Base-by-base conservation (phyloP, 106 monocot genomes). In the Triglochin maritima region DNA sequence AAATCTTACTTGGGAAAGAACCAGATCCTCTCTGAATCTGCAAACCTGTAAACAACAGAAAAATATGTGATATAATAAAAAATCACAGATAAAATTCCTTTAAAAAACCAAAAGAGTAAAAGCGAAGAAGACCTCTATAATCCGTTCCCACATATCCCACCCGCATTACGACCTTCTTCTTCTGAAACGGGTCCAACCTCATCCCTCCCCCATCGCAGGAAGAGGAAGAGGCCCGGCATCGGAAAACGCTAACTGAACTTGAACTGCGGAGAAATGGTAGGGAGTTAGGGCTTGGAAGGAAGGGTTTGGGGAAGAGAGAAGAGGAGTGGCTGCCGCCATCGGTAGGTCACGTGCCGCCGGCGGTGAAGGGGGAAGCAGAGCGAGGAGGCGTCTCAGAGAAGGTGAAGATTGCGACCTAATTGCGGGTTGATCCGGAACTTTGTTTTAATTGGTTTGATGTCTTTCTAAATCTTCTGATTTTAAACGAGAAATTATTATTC, bases 161-260 rank as follows among this genome's bases (percentile, higher is more conserved):
- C 59, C 90, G 83, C 87, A 90, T 82, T 3, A 85, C 85, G 41
- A 95, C 87, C 84, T 87, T 95, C 85, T 90, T 95, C 87, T 95
- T 95, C 50, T 83, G 87, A 16, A 81, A 82, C 4, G 94, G 69
- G 41, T 90, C 83, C 94, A 87, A 95, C 47, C 75, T 66, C 71
- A 46, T 59, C 54, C 62, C 78, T 47, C 15, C 75, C 7, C 16
- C 9, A 3, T 60, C 74, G 12, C 45, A 66, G 12, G 51, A 42
- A 4, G 51, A 41, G 49, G 66, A 50, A 41, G 17, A 9, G 14
- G 65, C 11, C 52, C 11, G 52, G 9, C 9, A 52, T 6, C 52
- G 11, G 52, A 52, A 52, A 52, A 52, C 52, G 9, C 52, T 52
- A 52, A 11, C 7, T 52, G 52, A 52, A 7, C 7, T 11, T 52